Evolutionary conservation across 179 eudicot species (phyloP), one percentile per base, ranked within the genome.

Genomic region (Actinidia polygama): DNA sequence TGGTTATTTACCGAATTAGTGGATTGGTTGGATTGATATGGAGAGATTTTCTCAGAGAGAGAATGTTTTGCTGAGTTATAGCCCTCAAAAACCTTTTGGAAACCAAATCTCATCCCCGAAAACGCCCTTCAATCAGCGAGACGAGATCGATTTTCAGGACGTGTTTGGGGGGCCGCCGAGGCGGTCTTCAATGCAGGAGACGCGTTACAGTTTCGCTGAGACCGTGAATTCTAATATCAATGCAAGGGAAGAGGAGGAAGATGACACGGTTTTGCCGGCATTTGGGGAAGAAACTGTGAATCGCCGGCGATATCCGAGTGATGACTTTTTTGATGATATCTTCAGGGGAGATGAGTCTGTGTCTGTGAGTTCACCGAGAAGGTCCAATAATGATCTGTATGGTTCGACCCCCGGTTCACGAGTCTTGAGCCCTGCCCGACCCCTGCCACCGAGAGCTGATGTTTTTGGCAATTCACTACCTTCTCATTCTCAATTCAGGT

Each of bases 131-230:
- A 77, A 87, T 21, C 69, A 77, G 71, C 75, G 93, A 9, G 98
- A 92, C 44, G 44, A 40, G 21, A 84, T 93, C 26, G 98, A 96
- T 84, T 96, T 93, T 57, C 86, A 90, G 63, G 99, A 96, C 71
- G 99, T 96, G 6, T 96, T 96, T 77, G 99, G 99, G 1, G 99
- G 99, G 7, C 99, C 99, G 24, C 99, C 99, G 2, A 87, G 93
- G 89, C 87, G 94, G 55, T 88, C 83, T 46, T 91, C 96, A 47
- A 69, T 80, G 76, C 91, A 86, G 23, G 97, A 91, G 66, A 81
- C 23, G 72, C 85, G 88, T n/a, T 78, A 84, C 83, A 84, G 89
- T 67, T 89, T 79, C 50, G 73, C 72, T 9, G 85, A 85, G 15
- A 19, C 83, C 15, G 7, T 69, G 59, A 81, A 84, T 77, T 63